A percentile compares a stretch with the other conserved stretches of the same genome.
phyloP scores from a whole-genome alignment of 2,329 filamentous ascomycete species.

The Ophiostoma sp. region DNA sequence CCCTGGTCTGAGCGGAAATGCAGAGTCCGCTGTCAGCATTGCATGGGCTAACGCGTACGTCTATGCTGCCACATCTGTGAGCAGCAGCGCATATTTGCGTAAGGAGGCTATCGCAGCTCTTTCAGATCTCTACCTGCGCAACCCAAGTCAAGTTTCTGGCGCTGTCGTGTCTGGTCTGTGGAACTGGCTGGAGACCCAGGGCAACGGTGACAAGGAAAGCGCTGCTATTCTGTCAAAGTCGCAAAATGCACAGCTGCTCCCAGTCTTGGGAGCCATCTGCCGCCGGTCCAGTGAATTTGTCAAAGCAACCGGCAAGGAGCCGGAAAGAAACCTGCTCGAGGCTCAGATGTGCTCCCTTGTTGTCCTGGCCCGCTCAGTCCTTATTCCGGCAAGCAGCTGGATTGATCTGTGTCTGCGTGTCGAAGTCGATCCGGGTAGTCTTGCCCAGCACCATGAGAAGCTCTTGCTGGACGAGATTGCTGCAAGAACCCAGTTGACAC shows the following conservation, averaged over 20 bases:
- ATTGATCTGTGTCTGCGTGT: constrained; percentile 79
- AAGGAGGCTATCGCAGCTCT: constrained; percentile 58
- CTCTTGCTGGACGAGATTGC: constrained; percentile 64
- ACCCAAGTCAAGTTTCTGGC: constrained; percentile 54
- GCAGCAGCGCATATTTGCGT: constrained; percentile 56
- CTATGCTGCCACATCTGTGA: constrained; percentile 64
- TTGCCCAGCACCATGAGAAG: constrained; percentile 61
- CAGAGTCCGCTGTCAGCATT: constrained; percentile 45
- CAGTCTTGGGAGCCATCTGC: constrained; percentile 59
- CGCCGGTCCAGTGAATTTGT: constrained; percentile 48
- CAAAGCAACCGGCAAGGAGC: constrained; percentile 36
- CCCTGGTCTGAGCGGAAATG: constrained; percentile 44
- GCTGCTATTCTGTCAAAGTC: constrained; percentile 61
- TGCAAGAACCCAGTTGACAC: constrained; percentile 41
- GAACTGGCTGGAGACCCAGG: constrained; percentile 67
- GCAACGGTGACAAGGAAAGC: constrained; percentile 70
- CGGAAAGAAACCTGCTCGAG: constrained; percentile 51
- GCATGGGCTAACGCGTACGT: constrained; percentile 83
- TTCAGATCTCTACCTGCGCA: constrained; percentile 57
- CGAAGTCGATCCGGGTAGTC: constrained; percentile 72
- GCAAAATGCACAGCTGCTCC: constrained; percentile 57
- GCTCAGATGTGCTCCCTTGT: constrained; percentile 70
- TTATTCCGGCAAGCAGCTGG: constrained; percentile 77
- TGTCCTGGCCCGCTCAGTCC: constrained; percentile 68
- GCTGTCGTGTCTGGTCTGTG: constrained; percentile 69